A percentile compares a stretch with the other conserved stretches of the same genome.
These are phyloP conservation scores for Carex kokanica DNA, from an alignment of 176 grass and related monocot species.

Conservation along the genomic window DNA sequence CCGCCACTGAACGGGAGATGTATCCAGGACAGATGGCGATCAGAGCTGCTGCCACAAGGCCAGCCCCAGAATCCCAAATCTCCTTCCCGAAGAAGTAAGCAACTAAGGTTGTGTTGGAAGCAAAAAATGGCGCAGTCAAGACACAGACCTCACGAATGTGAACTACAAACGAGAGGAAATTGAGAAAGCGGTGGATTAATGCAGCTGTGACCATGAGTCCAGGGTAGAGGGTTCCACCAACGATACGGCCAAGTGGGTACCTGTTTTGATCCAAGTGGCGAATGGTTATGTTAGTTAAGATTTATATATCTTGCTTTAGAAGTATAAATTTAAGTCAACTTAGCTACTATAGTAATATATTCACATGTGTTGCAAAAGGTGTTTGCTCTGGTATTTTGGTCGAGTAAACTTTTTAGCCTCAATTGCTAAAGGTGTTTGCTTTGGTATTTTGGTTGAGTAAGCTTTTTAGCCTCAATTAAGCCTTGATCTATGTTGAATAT, in stretches of 20 bases:
- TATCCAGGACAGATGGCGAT: slow-evolving; percentile 93
- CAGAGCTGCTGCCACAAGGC: slow-evolving; percentile 71
- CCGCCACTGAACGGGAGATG: slow-evolving; percentile 95
- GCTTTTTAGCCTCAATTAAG: neutral
- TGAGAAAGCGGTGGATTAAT: slow-evolving; percentile 71
- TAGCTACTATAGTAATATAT: neutral
- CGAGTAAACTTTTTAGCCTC: neutral
- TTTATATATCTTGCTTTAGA: neutral
- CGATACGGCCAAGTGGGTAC: slow-evolving; percentile 91
- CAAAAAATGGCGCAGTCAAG: slow-evolving; percentile 94
- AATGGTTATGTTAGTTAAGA: neutral
- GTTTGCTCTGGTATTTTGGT: neutral
- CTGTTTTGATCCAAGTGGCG: neutral
- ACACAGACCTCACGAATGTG: slow-evolving; percentile 99
- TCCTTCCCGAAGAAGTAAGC: slow-evolving; percentile 97
- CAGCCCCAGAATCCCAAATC: slow-evolving; percentile 96
- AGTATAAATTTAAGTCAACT: neutral
- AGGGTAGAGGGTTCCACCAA: slow-evolving; percentile 88
- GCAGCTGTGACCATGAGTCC: slow-evolving; percentile 96
- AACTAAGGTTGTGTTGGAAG: slow-evolving; percentile 93
- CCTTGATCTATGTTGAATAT: neutral
- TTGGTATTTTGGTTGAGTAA: neutral
- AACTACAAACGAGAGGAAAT: slow-evolving; percentile 67
- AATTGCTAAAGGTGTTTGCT: neutral
- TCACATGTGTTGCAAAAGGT: neutral